Evolutionary conservation across 768 basidiomycete genomes (phyloP), one percentile per base, ranked within the genome.

Genomic region (Auriscalpium vulgare): DNA sequence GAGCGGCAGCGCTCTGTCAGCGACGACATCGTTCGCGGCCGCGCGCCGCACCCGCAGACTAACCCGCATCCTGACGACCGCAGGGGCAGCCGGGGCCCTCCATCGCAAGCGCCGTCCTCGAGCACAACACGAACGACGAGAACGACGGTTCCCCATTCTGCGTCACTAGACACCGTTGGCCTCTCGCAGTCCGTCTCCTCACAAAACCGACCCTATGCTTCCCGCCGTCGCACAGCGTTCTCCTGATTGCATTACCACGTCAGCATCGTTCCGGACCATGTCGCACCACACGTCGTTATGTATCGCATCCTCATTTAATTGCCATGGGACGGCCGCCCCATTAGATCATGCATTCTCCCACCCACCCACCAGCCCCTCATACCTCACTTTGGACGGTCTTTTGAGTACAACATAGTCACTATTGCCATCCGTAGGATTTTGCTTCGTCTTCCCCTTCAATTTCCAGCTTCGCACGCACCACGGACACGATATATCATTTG

Each of bases 1-100:
- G 43, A 49, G 35, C 60, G 60, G 23, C 61, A 52, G 13, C 56
- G 59, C 29, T 60, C 59, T 16, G 60, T 36, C 44, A 61, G 60
- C 44, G 61, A 62, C 47, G 59, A 62, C 1, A 1, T 16, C 35
- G 29, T 29, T 29, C 50, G 23, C 5, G 51, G 55, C 29, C 49
- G 51, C 16, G 52, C 55, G 16, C 40, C 51, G 10, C 48, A 43
- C 16, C 16, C 54, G 44, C 43, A 13, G 10, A 36, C 57, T 23
- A 51, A 49, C 17, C 7, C 40, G 2, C 55, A 29, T n/a, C 46
- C 38, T 40, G 40, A 47, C 34, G 47, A 43, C 1, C 36, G 43
- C 51, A 40, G 37, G 19, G 16, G 47, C 13, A 40, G 9, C 9
- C 47, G 43, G 16, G 54, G 51, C 36, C 29, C 48, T 49, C 13